These are phyloP conservation scores for Calonectria pseudoreteaudii DNA, from an alignment of 2,329 filamentous ascomycete species.

Conservation along the genomic window DNA sequence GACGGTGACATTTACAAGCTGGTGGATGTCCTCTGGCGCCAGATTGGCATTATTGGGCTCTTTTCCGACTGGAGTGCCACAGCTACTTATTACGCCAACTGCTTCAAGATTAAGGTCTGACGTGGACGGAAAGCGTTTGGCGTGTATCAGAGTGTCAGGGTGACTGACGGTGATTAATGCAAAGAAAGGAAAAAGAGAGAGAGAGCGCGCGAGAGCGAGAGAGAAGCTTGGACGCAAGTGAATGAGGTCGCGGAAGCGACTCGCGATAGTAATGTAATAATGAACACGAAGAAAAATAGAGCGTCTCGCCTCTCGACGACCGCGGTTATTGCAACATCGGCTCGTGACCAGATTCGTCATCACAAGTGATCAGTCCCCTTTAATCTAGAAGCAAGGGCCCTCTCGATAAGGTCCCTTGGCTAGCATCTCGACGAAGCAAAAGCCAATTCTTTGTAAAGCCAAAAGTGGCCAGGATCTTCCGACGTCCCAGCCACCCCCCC, in stretches of 20 bases:
- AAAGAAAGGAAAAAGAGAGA: not conserved
- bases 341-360: slow-evolving; percentile 1
- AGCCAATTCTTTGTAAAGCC: not conserved
- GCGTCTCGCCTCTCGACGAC: not conserved
- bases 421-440: not conserved
- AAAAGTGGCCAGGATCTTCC: slow-evolving; percentile 1
- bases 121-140: not conserved
- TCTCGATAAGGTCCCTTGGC: not conserved
- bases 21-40: slow-evolving; percentile 71
- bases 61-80: slow-evolving; percentile 79
- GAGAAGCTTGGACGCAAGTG: not conserved
- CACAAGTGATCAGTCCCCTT: slow-evolving; percentile 1
- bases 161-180: not conserved
- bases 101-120: slow-evolving; percentile 59
- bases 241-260: not conserved
- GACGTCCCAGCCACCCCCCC: not conserved
- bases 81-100: slow-evolving; percentile 78
- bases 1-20: slow-evolving; percentile 76
- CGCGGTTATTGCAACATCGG: not conserved
- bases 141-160: not conserved
- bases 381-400: slow-evolving; percentile 15
- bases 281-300: slow-evolving; percentile 1
- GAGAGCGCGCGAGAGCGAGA: no score
- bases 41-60: slow-evolving; percentile 71
- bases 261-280: slow-evolving; percentile 15